Evolutionary conservation across 2,329 filamentous ascomycete species (phyloP), one percentile per base, ranked within the genome.

Genomic region (Shiraia sp.): DNA sequence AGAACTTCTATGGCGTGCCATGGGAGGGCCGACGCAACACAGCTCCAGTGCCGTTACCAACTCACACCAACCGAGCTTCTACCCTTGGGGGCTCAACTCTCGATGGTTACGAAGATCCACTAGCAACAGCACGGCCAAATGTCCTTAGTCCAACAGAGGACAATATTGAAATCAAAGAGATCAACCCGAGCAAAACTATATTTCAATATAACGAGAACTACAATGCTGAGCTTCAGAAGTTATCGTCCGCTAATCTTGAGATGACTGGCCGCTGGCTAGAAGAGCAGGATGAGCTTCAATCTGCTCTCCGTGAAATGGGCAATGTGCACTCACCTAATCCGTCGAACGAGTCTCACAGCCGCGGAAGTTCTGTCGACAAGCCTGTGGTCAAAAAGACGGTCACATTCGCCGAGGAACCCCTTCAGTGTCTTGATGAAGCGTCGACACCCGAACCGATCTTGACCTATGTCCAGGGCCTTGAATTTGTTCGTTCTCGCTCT

Each of bases 391-490:
- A 88, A 71, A 92, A 92, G 74, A 83, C 81, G 0, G 88, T 92
- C 23, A 86, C 85, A 38, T 92, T 92, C 64, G 85, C 84, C 2
- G 60, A 68, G 35, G 58, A 66, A 22, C 50, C 56, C 6, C 37
- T 38, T n/a, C 43, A 63, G 32, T 50, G 55, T 4, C 45, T 54
- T 27, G 47, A 53, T 3, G 54, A 65, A 15, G 61, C 65, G 28
- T 51, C 59, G 9, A 49, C 49, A 17, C 47, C 62, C 10, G 63
- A 69, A 51, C 63, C 65, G 61, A 88, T 93, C 60, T 85, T 86
- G 3, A 87, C 91, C 4, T 96, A 96, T 70, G 92, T 90, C 72
- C 86, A 88, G 47, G 90, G 90, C 8, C 96, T 96, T 67, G 84
- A 90, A 55, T 83, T 86, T 61, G 80, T 88, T 53, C 74, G 85